phyloP scores from a whole-genome alignment of 108 stramenopile genomes.

The Parmales sp. region DNA sequence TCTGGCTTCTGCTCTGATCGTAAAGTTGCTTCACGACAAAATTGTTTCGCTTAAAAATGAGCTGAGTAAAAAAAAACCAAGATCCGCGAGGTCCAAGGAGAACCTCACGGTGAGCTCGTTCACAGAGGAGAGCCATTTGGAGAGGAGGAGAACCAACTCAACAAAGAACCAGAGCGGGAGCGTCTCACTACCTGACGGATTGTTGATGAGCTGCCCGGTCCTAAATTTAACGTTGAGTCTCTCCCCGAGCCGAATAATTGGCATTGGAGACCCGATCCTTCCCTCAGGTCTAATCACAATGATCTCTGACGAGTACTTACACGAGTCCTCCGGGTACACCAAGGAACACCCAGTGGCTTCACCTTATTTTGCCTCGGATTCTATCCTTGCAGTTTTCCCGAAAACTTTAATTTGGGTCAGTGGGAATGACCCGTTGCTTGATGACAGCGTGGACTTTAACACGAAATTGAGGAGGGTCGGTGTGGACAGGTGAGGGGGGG shows the following conservation, averaged over 20 bases:
- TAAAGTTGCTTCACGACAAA: slow-evolving; percentile 39
- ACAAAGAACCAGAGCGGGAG: not conserved
- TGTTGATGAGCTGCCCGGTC: slow-evolving; percentile 65
- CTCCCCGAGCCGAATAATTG: slow-evolving; percentile 50
- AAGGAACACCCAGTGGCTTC: slow-evolving; percentile 58
- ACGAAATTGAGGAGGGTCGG: slow-evolving; percentile 49
- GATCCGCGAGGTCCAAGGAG: no score
- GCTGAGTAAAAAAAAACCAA: not conserved
- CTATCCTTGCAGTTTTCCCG: slow-evolving; percentile 43
- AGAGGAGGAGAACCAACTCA: not conserved
- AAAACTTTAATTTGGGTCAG: slow-evolving; percentile 52
- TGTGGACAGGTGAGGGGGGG: slow-evolving; percentile 44
- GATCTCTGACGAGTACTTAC: slow-evolving; percentile 60
- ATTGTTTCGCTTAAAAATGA: slow-evolving; percentile 9
- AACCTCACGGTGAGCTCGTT: not conserved
- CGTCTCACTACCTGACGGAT: slow-evolving; percentile 47
- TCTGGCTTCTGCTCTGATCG: slow-evolving; percentile 58
- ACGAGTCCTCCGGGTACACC: slow-evolving; percentile 19
- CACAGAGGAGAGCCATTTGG: not conserved
- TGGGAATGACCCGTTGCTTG: slow-evolving; percentile 68
- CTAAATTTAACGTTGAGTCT: slow-evolving; percentile 55
- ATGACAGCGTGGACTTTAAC: slow-evolving; percentile 73
- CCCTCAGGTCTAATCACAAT: slow-evolving; percentile 56
- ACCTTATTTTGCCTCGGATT: slow-evolving; percentile 60
- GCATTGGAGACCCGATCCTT: slow-evolving; percentile 62